Percentiles rank a stretch among this genome's conserved stretches.
Evolutionary conservation across 2,329 filamentous ascomycete species (phyloP).

Genomic region (Fusarium decemcellulare): DNA sequence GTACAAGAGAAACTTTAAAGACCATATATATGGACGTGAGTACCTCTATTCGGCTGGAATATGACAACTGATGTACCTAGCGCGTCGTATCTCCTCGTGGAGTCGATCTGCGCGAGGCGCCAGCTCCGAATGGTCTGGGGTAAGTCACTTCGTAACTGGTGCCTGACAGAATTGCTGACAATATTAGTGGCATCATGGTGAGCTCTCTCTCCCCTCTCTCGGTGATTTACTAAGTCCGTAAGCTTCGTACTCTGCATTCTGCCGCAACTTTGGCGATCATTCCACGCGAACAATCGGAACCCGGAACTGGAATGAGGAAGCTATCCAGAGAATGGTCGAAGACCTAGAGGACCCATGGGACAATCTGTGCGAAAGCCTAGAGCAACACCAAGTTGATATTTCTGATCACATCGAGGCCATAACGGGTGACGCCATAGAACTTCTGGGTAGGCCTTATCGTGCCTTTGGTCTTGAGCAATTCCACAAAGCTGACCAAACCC

Average conservation of each 20-base stretch:
- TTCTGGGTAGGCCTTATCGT: conserved; percentile 24
- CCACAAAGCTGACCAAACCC: neutral
- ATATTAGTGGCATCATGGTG: conserved; percentile 49
- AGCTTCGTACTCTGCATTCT: conserved; percentile 59
- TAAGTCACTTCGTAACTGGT: conserved; percentile 45
- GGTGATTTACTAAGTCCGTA: neutral
- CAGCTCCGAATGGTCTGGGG: conserved; percentile 50
- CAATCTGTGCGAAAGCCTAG: conserved; percentile 18
- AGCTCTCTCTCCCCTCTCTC: neutral
- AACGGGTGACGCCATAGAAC: conserved; percentile 16
- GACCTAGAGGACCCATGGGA: conserved; percentile 54
- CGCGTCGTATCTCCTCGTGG: conserved; percentile 16
- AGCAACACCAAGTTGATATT: conserved; percentile 6
- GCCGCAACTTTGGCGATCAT: conserved; percentile 57
- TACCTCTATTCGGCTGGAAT: neutral
- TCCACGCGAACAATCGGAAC: conserved; percentile 42
- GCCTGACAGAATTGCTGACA: conserved; percentile 3
- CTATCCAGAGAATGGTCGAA: conserved; percentile 53
- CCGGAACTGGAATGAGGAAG: conserved; percentile 63
- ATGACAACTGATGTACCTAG: neutral
- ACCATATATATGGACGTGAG: conserved; percentile 30
- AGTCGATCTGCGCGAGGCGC: conserved; percentile 45
- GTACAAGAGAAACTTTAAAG: conserved; percentile 25
- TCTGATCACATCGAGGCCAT: neutral
- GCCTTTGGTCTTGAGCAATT: neutral